Base-by-base conservation (phyloP, 257 asterid genomes). In the Lavandula angustifolia region DNA sequence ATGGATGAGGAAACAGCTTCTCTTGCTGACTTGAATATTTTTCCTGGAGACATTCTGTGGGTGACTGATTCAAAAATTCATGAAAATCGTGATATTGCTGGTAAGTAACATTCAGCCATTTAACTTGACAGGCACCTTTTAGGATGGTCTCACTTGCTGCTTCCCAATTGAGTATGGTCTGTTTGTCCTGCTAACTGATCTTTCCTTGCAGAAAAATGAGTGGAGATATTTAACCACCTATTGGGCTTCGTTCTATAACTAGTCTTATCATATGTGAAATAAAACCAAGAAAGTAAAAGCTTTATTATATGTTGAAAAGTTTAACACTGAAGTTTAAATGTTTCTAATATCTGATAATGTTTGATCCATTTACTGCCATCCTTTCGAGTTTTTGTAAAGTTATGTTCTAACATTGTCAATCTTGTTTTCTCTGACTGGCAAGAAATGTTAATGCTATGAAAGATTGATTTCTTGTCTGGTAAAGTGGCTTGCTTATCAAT, bases 31-130 rank as follows among this genome's bases (percentile, higher is more conserved):
- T 60, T 76, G 60, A 87, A 83, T 80, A 82, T 92, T 56, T 92
- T 92, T 68, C 94, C 99, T 71, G 97, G 99, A 67, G 99, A 92
- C 69, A 60, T 83, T 55, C 75, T 92, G 60, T 92, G 99, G 99
- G 99, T 92, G 66, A 79, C 87, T 58, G 99, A 92, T 71, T 89
- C 99, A 4, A 87, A 89, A 83, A 80, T 89, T 72, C 92, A 92
- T 64, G 99, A 92, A 84, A 81, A 87, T 71, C 97, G 97, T 73
- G 99, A 89, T 78, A 92, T 92, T 87, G 97, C 97, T 62, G 99
- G 99, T 92, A 84, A 68, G 54, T 42, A 47, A 53, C 68, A 40
- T 60, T 56, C 64, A 51, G 56, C 53, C 47, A 38, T 51, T 22
- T 57, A 51, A 49, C 4, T 58, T 59, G 59, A 63, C 46, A 32